Evolutionary conservation across 768 basidiomycete species (phyloP).

Genomic region (Collybia sp.): DNA sequence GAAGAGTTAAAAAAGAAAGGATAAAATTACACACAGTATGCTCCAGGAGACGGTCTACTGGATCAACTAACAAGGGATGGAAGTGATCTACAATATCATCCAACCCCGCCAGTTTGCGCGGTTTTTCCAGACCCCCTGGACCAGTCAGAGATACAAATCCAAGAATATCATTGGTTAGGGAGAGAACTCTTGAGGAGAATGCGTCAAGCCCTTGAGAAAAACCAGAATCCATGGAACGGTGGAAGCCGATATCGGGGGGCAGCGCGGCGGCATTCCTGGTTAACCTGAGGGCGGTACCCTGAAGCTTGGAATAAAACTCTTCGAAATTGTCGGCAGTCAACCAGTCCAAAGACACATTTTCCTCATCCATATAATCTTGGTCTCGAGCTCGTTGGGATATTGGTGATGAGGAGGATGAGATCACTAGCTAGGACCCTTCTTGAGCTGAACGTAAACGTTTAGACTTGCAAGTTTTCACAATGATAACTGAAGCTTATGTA

Average conservation of each 20-base stretch:
- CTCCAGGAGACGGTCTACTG: slow-evolving; percentile 83
- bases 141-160: slow-evolving; percentile 41
- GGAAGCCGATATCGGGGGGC: slow-evolving; percentile 79
- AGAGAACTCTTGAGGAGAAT: slow-evolving; percentile 62
- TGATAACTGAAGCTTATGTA: too few species aligned
- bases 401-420: too few species aligned
- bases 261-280: slow-evolving; percentile 59
- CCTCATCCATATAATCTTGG: too few species aligned
- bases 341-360: too few species aligned
- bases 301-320: slow-evolving; percentile 52
- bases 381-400: neutral
- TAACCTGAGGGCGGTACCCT: slow-evolving; percentile 55
- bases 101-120: slow-evolving; percentile 54
- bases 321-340: slow-evolving; percentile 30
- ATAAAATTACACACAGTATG: slow-evolving; percentile 52
- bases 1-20: neutral
- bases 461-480: too few species aligned
- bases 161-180: slow-evolving; percentile 62
- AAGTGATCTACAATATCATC: slow-evolving; percentile 88
- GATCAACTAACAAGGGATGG: slow-evolving; percentile 70
- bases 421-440: too few species aligned
- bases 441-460: too few species aligned
- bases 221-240: slow-evolving; percentile 75
- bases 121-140: slow-evolving; percentile 16
- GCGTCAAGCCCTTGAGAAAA: slow-evolving; percentile 69